phyloP scores from a whole-genome alignment of 1,139 yeast genomes.

The Meyerozyma carpophila region DNA sequence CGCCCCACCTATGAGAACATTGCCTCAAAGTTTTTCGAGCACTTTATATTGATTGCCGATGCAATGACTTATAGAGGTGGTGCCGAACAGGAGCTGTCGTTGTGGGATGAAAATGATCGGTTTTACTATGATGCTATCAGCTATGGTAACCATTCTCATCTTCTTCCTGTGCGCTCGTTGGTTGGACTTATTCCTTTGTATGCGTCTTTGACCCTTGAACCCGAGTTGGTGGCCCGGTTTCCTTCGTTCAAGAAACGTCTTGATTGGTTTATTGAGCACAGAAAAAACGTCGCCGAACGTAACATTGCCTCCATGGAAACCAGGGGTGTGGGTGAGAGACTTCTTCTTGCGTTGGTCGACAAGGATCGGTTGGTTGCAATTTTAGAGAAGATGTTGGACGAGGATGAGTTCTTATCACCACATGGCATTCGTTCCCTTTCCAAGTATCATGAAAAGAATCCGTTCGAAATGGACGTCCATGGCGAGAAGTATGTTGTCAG shows the following conservation, averaged over 20 bases:
- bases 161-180: conserved; percentile 81
- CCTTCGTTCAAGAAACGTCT: conserved; percentile 83
- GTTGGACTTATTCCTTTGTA: conserved; percentile 92
- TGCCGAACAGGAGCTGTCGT: conserved; percentile 51
- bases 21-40: conserved; percentile 94
- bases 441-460: conserved; percentile 80
- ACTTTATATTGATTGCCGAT: conserved; percentile 86
- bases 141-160: conserved; percentile 70
- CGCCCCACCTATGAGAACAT: conserved; percentile 89
- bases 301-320: conserved; percentile 85
- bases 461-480: conserved; percentile 81
- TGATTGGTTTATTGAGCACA: conserved; percentile 79
- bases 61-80: conserved; percentile 75
- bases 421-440: conserved; percentile 90
- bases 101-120: conserved; percentile 89
- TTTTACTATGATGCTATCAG: conserved; percentile 91
- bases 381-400: conserved; percentile 79
- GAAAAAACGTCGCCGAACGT: conserved; percentile 70
- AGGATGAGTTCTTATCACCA: conserved; percentile 78
- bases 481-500: conserved; percentile 71
- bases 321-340: conserved; percentile 83
- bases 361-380: conserved; percentile 77
- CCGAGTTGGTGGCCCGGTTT: conserved; percentile 71
- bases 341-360: conserved; percentile 75
- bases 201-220: conserved; percentile 88